phyloP scores from a whole-genome alignment of 169 alveolate genomes.

The Blepharisma undulans region DNA sequence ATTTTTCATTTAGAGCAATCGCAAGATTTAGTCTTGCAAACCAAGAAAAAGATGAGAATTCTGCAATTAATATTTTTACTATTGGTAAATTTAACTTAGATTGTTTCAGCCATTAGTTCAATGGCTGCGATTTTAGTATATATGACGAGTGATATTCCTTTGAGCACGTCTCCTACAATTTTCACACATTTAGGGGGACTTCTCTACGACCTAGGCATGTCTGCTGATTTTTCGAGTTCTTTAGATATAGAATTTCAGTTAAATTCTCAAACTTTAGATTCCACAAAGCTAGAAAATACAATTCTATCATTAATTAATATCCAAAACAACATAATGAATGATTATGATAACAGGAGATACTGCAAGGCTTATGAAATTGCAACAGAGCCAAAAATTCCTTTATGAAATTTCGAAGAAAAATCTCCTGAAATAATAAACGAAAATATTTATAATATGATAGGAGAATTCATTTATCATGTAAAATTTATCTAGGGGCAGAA shows the following conservation, averaged over 20 bases:
- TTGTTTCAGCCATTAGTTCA: neutral
- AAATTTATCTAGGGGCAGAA: neutral
- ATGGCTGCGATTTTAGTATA: neutral
- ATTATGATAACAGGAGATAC: neutral
- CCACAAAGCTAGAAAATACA: neutral
- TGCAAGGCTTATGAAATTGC: neutral
- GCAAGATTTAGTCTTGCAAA: neutral
- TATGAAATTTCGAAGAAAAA: neutral
- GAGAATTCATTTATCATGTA: neutral
- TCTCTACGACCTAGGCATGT: neutral
- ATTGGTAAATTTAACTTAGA: neutral
- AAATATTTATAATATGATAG: neutral
- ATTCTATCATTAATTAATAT: neutral
- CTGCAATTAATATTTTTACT: neutral
- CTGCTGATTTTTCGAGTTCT: neutral
- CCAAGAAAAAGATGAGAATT: neutral
- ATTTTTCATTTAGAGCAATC: neutral
- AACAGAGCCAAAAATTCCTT: neutral
- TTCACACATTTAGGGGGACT: neutral
- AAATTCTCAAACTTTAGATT: neutral
- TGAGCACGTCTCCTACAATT: neutral
- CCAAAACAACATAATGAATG: neutral
- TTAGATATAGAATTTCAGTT: neutral
- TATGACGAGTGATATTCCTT: neutral
- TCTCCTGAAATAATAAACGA: neutral